These are phyloP conservation scores for maize (Zea mays) DNA, from an alignment of 176 grass and related monocot genomes.

Conservation along the genomic window DNA sequence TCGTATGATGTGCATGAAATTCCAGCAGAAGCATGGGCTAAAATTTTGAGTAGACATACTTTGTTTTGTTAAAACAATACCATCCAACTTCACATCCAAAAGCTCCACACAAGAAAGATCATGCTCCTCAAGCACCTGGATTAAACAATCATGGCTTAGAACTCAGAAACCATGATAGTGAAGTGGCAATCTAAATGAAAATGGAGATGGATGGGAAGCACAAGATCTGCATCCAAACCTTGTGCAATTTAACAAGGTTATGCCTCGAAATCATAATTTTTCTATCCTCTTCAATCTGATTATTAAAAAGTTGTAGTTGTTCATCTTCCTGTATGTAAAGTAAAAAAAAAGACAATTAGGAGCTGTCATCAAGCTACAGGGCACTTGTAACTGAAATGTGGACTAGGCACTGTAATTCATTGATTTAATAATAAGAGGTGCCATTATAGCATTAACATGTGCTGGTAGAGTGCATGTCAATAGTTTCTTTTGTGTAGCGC, in stretches of 20 bases:
- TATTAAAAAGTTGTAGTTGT: constrained; percentile 70
- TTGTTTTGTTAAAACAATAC: constrained; percentile 76
- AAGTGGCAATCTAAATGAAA: constrained; percentile 1
- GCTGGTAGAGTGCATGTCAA: neutral
- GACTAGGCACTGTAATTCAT: constrained; percentile 7
- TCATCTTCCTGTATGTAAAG: constrained; percentile 72
- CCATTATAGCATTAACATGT: constrained; percentile 7
- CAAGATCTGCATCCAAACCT: constrained; percentile 55
- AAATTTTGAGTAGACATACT: constrained; percentile 56
- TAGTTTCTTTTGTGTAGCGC: constrained; percentile 3
- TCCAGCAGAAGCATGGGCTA: neutral
- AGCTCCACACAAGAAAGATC: constrained; percentile 72
- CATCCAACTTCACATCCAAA: constrained; percentile 89
- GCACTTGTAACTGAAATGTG: constrained; percentile 20
- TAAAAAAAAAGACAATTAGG: constrained; percentile 7
- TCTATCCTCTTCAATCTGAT: constrained; percentile 87
- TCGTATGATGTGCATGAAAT: constrained; percentile 13
- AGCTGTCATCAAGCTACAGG: constrained; percentile 20
- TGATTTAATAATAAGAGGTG: constrained; percentile 1
- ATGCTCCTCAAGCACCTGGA: constrained; percentile 81
- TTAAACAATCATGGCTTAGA: constrained; percentile 27
- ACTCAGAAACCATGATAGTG: neutral
- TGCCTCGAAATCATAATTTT: constrained; percentile 92
- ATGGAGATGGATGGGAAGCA: constrained; percentile 15
- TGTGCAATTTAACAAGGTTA: constrained; percentile 88